Percentiles rank a stretch among this genome's conserved stretches.
Evolutionary conservation across 2,329 filamentous ascomycete species (phyloP).

Genomic region (Aspergillus terreus): DNA sequence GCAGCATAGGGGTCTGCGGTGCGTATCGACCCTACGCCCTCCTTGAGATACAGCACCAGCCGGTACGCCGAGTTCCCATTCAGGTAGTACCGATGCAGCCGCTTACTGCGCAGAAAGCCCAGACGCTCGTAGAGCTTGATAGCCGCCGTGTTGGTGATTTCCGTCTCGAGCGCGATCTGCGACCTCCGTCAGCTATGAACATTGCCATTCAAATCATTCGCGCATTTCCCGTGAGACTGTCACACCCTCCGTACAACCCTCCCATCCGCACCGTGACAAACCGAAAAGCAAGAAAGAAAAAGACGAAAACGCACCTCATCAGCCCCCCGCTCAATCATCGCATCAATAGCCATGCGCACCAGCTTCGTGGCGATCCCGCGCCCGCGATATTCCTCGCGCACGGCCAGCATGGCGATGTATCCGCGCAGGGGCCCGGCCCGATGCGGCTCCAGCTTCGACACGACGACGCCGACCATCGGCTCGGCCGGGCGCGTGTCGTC

Average conservation of each 20-base stretch:
- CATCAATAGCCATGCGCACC: slow-evolving; percentile 85
- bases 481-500: slow-evolving; percentile 39
- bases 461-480: slow-evolving; percentile 77
- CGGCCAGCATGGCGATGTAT: slow-evolving; percentile 99
- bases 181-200: neutral
- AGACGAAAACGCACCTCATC: slow-evolving; percentile 62
- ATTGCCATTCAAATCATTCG: too few species aligned
- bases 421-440: slow-evolving; percentile 80
- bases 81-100: slow-evolving; percentile 89
- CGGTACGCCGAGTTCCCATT: slow-evolving; percentile 95
- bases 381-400: slow-evolving; percentile 73
- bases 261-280: neutral
- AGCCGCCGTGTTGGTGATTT: slow-evolving; percentile 84
- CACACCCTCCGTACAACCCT: too few species aligned
- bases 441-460: slow-evolving; percentile 92
- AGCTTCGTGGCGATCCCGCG: slow-evolving; percentile 83
- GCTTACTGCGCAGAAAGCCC: slow-evolving; percentile 88
- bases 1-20: slow-evolving; percentile 32
- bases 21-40: slow-evolving; percentile 47
- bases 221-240: neutral
- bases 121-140: slow-evolving; percentile 90
- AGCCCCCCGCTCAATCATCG: slow-evolving; percentile 77
- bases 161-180: slow-evolving; percentile 85
- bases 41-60: slow-evolving; percentile 75
- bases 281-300: slow-evolving; percentile 2